phyloP scores from a whole-genome alignment of 202 grass and related monocot genomes.

The Hordeum pubiflorum region DNA sequence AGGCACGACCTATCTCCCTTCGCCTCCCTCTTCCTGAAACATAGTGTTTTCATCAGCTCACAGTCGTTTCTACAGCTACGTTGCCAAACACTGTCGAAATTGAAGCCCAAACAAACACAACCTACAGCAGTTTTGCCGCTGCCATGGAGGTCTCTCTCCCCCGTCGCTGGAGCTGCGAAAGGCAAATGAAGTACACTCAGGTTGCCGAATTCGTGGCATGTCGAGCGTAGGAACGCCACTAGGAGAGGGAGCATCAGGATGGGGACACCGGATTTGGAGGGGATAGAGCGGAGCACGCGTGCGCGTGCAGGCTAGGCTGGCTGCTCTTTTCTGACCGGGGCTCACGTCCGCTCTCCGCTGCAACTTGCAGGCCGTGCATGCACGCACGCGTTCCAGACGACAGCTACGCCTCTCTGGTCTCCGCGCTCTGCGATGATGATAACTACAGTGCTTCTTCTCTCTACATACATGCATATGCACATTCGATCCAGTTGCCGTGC shows the following conservation, averaged over 20 bases:
- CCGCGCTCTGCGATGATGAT: too few relatives aligned
- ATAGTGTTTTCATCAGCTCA: too few relatives aligned
- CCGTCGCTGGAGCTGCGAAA: neutral
- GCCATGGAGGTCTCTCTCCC: neutral
- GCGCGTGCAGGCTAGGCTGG: neutral
- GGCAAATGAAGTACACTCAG: neutral
- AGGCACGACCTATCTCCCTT: too few relatives aligned
- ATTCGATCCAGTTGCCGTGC: neutral
- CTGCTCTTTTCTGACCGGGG: neutral
- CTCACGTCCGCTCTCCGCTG: neutral
- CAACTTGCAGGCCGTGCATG: neutral
- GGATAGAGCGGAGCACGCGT: neutral
- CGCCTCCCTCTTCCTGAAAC: too few relatives aligned
- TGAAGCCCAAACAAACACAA: too few relatives aligned
- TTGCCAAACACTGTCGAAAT: too few relatives aligned
- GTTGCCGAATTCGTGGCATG: neutral
- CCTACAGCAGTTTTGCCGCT: neutral
- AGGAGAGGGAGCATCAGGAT: too few relatives aligned
- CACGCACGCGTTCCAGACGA: neutral
- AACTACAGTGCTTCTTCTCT: too few relatives aligned
- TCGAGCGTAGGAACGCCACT: neutral
- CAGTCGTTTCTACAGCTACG: too few relatives aligned
- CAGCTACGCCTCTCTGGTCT: neutral
- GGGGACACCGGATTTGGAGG: neutral
- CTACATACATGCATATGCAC: neutral